Evolutionary conservation across 148 eudicot species (phyloP), one percentile per base, ranked within the genome.

Genomic region (Camellia sinensis): DNA sequence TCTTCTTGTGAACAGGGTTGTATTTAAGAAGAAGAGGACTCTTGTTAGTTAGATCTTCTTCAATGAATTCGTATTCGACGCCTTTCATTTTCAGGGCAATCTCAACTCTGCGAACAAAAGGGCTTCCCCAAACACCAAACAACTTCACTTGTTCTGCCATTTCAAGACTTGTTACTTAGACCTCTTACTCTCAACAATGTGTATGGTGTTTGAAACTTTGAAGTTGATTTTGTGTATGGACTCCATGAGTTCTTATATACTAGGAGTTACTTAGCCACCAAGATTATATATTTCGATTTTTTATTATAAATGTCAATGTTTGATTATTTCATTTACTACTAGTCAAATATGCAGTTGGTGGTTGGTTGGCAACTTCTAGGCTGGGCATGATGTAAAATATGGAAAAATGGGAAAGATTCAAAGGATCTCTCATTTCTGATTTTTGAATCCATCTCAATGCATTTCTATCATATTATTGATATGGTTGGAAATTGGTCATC

Each of bases 1-100:
- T 68, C 73, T 84, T 83, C 76, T 89, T 84, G 82, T 86, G 79
- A 54, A 87, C n/a, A 29, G 90, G 89, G 65, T 87, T 87, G 78
- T 76, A 59, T 52, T 84, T 61, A 3, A 87, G 43, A 22, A 87
- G 87, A 15, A 83, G 6, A 29, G 75, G 57, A 15, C 86, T 83
- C 67, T 86, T 86, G 71, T 81, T 81, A 0, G 6, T 13, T 0
- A 83, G 18, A 52, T 83, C 84, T 81, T 86, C 80, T 4, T 63
- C 29, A 5, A 83, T 60, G 53, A 57, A 75, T 65, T 86, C 88
- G 15, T 81, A 83, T 21, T 76, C 2, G 19, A 86, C 71, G 1
- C 88, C 86, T 54, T 86, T 86, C 13, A 83, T 44, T 44, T 86
- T 81, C 82, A 86, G 76, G 41, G 80, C 88, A 18, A 78, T 64